These are phyloP conservation scores for Penicillium brasilianum DNA, from an alignment of 2,329 filamentous ascomycete species.

Conservation along the genomic window DNA sequence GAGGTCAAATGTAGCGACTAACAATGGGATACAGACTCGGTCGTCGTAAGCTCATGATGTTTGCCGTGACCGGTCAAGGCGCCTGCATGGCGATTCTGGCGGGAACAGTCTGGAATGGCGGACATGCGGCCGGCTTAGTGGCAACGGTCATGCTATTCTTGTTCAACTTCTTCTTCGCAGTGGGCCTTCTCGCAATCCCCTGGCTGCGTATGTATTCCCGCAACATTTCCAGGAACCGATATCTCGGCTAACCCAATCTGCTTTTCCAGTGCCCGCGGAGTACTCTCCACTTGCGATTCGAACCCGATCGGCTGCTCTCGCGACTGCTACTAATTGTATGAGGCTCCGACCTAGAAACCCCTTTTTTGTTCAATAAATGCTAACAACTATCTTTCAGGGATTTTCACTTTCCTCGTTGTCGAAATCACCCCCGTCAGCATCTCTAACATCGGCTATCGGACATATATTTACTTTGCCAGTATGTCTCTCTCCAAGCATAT, in stretches of 20 bases:
- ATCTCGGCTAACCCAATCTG: slow-evolving; percentile 29
- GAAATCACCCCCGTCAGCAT: slow-evolving; percentile 32
- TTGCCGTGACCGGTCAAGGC: slow-evolving; percentile 58
- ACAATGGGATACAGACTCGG: slow-evolving; percentile 45
- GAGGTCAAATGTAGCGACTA: not conserved
- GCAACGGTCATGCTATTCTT: slow-evolving; percentile 58
- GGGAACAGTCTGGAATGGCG: slow-evolving; percentile 49
- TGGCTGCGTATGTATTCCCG: slow-evolving; percentile 41
- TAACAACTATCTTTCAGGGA: slow-evolving; percentile 39
- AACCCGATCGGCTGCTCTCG: slow-evolving; percentile 55
- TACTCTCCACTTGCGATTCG: slow-evolving; percentile 55
- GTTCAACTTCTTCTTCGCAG: slow-evolving; percentile 60
- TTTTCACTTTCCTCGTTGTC: slow-evolving; percentile 37
- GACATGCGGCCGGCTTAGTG: slow-evolving; percentile 48
- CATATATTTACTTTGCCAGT: slow-evolving; percentile 21
- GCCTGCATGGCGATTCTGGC: slow-evolving; percentile 56
- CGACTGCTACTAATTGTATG: slow-evolving; percentile 55
- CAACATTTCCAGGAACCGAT: not conserved
- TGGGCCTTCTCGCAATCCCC: slow-evolving; percentile 53
- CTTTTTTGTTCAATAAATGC: not conserved
- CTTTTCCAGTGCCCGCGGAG: slow-evolving; percentile 49
- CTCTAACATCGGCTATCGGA: slow-evolving; percentile 31
- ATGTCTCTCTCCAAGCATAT: not conserved
- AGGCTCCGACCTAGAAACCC: not conserved
- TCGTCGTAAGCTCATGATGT: slow-evolving; percentile 65